Evolutionary conservation across 164 flowering plant species (phyloP).

Genomic region (Vitis vinifera): ASM3070453v1 NC_081812.1:9983001-9983500

Average conservation of each 20-base stretch:
- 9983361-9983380: too few relatives aligned
- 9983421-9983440: constrained; percentile 33
- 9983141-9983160: constrained; percentile 37
- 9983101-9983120: constrained; percentile 50
- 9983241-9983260: too few relatives aligned
- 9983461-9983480: constrained; percentile 30
- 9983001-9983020: too few relatives aligned
- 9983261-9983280: too few relatives aligned
- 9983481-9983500: constrained; percentile 44
- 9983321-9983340: too few relatives aligned
- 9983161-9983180: constrained; percentile 50
- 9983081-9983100: constrained; percentile 38
- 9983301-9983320: too few relatives aligned
- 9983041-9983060: constrained; percentile 37
- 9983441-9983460: constrained; percentile 43
- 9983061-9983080: constrained; percentile 29
- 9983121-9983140: constrained; percentile 44
- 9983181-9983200: constrained; percentile 24
- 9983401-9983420: constrained; percentile 32
- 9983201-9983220: too few relatives aligned
- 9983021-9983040: neutral
- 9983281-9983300: too few relatives aligned
- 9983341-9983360: too few relatives aligned
- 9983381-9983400: too few relatives aligned
- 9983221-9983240: too few relatives aligned